Base-by-base conservation (phyloP, 2,329 filamentous ascomycete genomes). In the Xylaria arbuscula region DNA sequence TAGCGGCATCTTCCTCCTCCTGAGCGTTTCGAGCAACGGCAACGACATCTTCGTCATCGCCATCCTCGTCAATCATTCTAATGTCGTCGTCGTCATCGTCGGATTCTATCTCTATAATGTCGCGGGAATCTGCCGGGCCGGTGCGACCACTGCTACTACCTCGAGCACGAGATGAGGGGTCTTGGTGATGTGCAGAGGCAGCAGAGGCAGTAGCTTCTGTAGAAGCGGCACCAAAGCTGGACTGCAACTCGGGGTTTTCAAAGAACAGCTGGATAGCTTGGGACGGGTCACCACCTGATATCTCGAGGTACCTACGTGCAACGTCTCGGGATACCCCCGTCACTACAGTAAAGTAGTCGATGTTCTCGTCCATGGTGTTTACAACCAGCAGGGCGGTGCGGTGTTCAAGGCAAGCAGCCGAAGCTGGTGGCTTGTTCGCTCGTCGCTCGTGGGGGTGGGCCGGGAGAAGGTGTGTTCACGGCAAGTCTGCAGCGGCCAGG, bases 251-350 rank as follows among this genome's bases (percentile, higher is more conserved):
- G 51, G 92, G 93, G 78, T 92, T 96, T 77, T 97, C 93, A 80
- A 93, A 98, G 82, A 90, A 99, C 13, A 98, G 89, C 76, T 93
- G 89, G 75, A 98, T 90, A 32, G 96, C 96, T 76, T 95, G 92
- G 80, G 93, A 90, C 60, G 95, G 84, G 78, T 97, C 91, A 76
- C 90, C 90, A 74, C 93, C 92, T n/a, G 94, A 90, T 78, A 99
- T 87, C 74, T 92, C 88, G 56, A 98, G 87, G 80, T 97, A 97
- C 73, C 92, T 91, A 70, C 89, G 88, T 36, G 95, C 96, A 71
- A 94, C 89, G 72, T 90, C 86, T 34, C 90, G 86, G 70, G 86
- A 89, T 66, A 92, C 88, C 73, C 90, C 91, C 47, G 96, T 98
- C 79, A 99, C 92, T 81, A 87, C 86, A 76, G 90, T 89, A 79